Percentiles rank a stretch among this genome's conserved stretches.
phyloP scores from a whole-genome alignment of 164 flowering plant species.

The Santalum album region DNA sequence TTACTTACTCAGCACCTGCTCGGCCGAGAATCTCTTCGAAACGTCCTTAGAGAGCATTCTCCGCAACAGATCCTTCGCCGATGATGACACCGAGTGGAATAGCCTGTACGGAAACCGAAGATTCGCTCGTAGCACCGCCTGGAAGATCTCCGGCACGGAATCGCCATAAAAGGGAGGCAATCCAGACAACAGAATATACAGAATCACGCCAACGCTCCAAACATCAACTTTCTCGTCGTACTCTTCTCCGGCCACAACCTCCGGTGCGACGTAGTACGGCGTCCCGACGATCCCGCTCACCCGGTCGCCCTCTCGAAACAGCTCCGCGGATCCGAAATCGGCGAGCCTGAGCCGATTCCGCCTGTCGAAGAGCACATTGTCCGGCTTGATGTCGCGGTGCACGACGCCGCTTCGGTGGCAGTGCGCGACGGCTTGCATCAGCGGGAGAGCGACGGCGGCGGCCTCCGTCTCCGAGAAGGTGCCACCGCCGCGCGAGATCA shows the following conservation, averaged over 20 bases:
- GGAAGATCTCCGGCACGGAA: slow-evolving; percentile 56
- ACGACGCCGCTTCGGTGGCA: slow-evolving; percentile 61
- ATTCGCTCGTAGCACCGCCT: slow-evolving; percentile 56
- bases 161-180: slow-evolving; percentile 72
- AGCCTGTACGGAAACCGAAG: slow-evolving; percentile 53
- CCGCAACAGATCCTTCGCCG: slow-evolving; percentile 63
- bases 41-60: slow-evolving; percentile 67
- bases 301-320: slow-evolving; percentile 17
- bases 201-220: slow-evolving; percentile 77
- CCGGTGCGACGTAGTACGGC: slow-evolving; percentile 90
- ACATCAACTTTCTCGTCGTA: slow-evolving; percentile 79
- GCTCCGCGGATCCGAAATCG: slow-evolving; percentile 81
- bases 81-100: slow-evolving; percentile 48
- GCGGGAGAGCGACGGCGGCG: slow-evolving; percentile 21
- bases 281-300: slow-evolving; percentile 73
- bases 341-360: slow-evolving; percentile 39
- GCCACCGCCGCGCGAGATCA: slow-evolving; percentile 14
- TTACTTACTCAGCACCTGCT: slow-evolving; percentile 72
- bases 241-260: slow-evolving; percentile 49
- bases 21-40: slow-evolving; percentile 59
- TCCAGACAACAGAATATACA: slow-evolving; percentile 73
- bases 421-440: slow-evolving; percentile 54
- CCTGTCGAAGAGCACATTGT: slow-evolving; percentile 55
- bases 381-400: slow-evolving; percentile 83
- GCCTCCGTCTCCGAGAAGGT: slow-evolving; percentile 44